Percentiles rank a stretch among this genome's conserved stretches.
Conservation (phyloP, 805 yeast species). For the Cyberlindnera japonica region DNA sequence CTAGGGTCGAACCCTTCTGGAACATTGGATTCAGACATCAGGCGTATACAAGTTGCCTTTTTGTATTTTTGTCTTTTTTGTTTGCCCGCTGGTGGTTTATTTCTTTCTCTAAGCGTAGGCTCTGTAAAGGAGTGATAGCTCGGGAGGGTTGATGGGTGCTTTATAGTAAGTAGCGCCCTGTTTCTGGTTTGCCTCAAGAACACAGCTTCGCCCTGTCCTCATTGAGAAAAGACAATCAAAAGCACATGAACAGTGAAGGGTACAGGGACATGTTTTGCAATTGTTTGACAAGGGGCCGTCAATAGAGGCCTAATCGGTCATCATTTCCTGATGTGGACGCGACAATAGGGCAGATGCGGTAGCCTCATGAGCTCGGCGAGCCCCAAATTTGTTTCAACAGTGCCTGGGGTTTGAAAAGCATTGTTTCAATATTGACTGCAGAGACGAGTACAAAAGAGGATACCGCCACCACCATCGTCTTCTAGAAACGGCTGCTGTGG, state of each 20-base stretch:
- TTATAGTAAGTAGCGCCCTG: not conserved
- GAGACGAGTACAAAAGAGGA: no score
- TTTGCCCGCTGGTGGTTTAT: no score
- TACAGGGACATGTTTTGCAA: not conserved
- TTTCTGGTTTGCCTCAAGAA: not conserved
- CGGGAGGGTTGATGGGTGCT: not conserved
- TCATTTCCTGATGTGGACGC: conserved; percentile 9
- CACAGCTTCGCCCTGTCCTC: no score
- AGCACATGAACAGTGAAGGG: no score
- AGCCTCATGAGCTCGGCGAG: not conserved
- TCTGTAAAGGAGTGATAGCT: not conserved
- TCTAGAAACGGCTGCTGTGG: no score
- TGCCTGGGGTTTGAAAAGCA: not conserved
- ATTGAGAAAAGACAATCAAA: no score
- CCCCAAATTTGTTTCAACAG: conserved; percentile 4
- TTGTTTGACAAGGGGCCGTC: not conserved
- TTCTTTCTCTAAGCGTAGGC: no score
- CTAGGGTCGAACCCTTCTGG: conserved; percentile 24
- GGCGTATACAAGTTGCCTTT: no score
- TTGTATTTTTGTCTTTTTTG: no score
- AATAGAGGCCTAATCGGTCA: conserved; percentile 1
- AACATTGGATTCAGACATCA: not conserved
- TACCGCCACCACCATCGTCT: no score
- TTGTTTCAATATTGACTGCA: no score
- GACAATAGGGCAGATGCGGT: conserved; percentile 5